Evolutionary conservation across 495 filamentous ascomycete species (phyloP), one percentile per base, ranked within the genome.

Genomic region (Amphirosellinia nigrospora): DNA sequence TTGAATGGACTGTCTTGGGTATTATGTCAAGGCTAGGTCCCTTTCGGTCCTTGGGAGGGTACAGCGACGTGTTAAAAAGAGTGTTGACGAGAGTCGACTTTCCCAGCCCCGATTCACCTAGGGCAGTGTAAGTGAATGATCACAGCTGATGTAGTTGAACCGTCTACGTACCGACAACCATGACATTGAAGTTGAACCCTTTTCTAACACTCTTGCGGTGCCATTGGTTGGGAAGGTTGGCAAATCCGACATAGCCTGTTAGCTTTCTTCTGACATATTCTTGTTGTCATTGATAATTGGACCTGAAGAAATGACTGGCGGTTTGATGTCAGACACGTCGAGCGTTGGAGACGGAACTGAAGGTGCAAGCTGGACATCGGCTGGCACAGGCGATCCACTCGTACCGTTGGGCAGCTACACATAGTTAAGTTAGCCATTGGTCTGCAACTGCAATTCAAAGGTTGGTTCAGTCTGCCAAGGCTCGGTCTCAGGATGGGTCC

Each of bases 111-210:
- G 96, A 99, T 91, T 99, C 96, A 90, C 96, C 96, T 99, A 56
- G 15, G 23, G 70, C 41, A 48, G 48, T 41, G 72, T 69, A 71
- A 77, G 74, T 28, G 58, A 38, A 64, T 67, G 41, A 21, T 21
- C 46, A 0, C 16, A 39, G 13, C 23, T 46, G 28, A 71, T 30
- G 11, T 10, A 3, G 15, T 8, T 32, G 52, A 10, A 55, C 41
- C 11, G 34, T 66, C 65, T 50, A 87, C 86, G 70, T 86, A 99
- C 96, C 96, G 82, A 99, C 96, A 82, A 99, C 96, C 96, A 99
- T 99, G 69, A 98, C 96, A 79, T 99, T 99, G 88, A 99, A 99
- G 88, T 98, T 99, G 90, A 99, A 99, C 69, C 96, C 96, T 82
- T 99, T 99, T 78, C 96, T 92, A 76, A 99, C 96, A 88, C 94